Evolutionary conservation across 140 eudicot genomes (phyloP), one percentile per base, ranked within the genome.

Genomic region (Flaveria floridana): DNA sequence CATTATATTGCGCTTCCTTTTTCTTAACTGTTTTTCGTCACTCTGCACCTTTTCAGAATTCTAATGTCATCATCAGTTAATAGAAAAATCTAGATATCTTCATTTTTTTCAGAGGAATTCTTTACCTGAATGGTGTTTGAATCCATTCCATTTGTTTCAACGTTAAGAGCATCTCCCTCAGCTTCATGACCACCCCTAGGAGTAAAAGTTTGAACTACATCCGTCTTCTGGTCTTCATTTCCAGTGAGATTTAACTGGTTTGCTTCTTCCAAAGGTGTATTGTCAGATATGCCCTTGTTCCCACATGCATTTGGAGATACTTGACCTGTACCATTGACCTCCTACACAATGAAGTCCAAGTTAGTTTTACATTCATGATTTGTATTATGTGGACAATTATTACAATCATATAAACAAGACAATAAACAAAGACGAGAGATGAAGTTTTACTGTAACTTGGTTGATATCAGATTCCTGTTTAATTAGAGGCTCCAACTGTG

Each of bases 1-100:
- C 97, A 94, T 88, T 75, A 94, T 79, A 78, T 87, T 87, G 21
- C 99, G 78, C 76, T 91, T 94, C 80, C 99, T 85, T 81, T 94
- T 94, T 70, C 87, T 85, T 16, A 47, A 76, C 76, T 85, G 97
- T 79, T 85, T 88, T 73, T 93, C 97, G 41, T 91, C 91, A 78
- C 78, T 68, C 79, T 83, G 84, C 53, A 58, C 58, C 4, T 81
- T 69, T 73, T 78, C 88, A 73, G 50, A 65, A 75, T 78, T 70
- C 71, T 72, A 50, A 73, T 37, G 20, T 50, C 80, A 52, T 71
- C 80, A 65, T 44, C 63, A 15, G 52, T 72, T 55, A 72, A 79
- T 52, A 65, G 23, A 77, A 50, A 28, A 68, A 66, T 68, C 82
- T 23, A 55, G 78, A 81, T 13, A 68, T 44, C 65, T 69, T 18